Percentiles rank a stretch among this genome's conserved stretches.
Evolutionary conservation across 345 rosid genomes (phyloP).

Genomic region (Camelina hispida): DNA sequence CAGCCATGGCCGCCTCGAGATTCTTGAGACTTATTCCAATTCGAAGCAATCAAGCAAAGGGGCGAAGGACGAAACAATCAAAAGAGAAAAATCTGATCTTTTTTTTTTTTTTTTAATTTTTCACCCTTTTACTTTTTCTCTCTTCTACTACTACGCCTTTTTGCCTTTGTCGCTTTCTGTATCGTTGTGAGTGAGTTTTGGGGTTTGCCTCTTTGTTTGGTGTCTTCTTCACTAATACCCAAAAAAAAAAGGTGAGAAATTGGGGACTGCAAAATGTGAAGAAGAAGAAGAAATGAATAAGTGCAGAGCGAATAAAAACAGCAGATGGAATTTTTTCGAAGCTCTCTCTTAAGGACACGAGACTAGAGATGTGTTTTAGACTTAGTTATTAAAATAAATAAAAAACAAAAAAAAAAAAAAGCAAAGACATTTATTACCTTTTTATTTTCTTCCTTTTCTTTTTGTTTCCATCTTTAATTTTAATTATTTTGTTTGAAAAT

Average conservation of each 20-base stretch:
- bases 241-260: conserved; percentile 5
- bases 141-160: conserved; percentile 3
- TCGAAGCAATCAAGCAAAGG: conserved; percentile 38
- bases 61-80: conserved; percentile 2
- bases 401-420: no score
- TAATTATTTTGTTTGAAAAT: background rate
- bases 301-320: conserved; percentile 42
- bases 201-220: conserved; percentile 40
- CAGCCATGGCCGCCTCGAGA: conserved; percentile 45
- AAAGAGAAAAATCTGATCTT: conserved; percentile 33
- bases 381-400: background rate
- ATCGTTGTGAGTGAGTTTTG: conserved; percentile 33
- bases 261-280: conserved; percentile 14
- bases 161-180: conserved; percentile 45
- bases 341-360: conserved; percentile 37
- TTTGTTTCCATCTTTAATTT: background rate
- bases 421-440: conserved; percentile 24
- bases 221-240: conserved; percentile 25
- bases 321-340: conserved; percentile 37
- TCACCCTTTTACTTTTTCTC: conserved; percentile 39
- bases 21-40: conserved; percentile 42
- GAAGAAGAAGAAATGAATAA: conserved; percentile 9
- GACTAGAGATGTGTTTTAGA: conserved; percentile 32
- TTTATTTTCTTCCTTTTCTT: background rate
- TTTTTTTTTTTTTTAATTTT: background rate